phyloP scores from a whole-genome alignment of 169 alveolate genomes.

The Eimeria maxima region DNA sequence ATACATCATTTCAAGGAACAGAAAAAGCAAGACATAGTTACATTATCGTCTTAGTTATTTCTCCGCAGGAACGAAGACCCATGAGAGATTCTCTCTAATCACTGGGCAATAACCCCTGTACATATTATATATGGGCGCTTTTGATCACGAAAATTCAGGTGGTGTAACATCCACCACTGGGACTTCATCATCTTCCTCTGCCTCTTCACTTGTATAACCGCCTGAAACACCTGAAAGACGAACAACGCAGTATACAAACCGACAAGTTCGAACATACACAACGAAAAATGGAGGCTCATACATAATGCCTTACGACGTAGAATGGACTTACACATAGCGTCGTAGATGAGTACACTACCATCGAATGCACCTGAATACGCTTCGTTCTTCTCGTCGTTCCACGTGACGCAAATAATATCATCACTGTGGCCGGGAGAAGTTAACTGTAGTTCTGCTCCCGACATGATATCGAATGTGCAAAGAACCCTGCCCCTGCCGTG shows the following conservation, averaged over 20 bases:
- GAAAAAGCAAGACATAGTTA: not conserved
- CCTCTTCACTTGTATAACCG: constrained; percentile 34
- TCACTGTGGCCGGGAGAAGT: constrained; percentile 24
- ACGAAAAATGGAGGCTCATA: too few relatives aligned
- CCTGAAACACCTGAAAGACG: not conserved
- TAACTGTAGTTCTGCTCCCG: constrained; percentile 48
- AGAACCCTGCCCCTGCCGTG: constrained; percentile 75
- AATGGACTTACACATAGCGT: constrained; percentile 26
- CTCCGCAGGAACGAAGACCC: not conserved
- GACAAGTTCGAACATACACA: not conserved
- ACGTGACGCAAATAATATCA: constrained; percentile 60
- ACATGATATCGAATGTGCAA: constrained; percentile 49
- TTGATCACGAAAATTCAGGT: not conserved
- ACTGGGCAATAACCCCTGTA: not conserved
- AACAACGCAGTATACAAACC: not conserved
- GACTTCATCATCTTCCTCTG: not conserved
- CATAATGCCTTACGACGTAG: too few relatives aligned
- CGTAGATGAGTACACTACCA: constrained; percentile 52
- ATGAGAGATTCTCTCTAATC: not conserved
- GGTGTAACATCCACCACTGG: constrained; percentile 26
- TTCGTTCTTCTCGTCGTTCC: constrained; percentile 63
- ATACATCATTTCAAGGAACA: not conserved
- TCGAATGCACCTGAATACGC: constrained; percentile 70
- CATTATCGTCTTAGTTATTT: not conserved
- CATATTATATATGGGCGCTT: not conserved